Evolutionary conservation across 108 stramenopile genomes (phyloP).

Genomic region (Skeletonema menzelii): DNA sequence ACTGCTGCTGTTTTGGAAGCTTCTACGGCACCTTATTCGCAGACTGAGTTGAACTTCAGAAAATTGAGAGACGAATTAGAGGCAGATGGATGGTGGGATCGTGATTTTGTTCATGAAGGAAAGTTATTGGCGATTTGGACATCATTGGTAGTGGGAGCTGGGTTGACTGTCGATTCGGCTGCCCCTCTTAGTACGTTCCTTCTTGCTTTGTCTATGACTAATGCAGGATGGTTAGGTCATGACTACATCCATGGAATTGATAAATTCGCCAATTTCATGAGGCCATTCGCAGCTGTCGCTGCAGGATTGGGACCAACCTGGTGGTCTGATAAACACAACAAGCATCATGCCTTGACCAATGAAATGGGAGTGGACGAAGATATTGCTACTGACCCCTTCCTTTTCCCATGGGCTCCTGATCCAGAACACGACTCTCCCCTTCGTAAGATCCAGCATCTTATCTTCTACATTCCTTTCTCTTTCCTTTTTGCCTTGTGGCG

Average conservation of each 20-base stretch:
- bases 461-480: conserved; percentile 85
- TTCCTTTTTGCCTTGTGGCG: conserved; percentile 89
- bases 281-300: conserved; percentile 71
- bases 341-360: conserved; percentile 88
- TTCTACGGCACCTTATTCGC: conserved; percentile 48
- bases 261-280: conserved; percentile 56
- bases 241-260: conserved; percentile 93
- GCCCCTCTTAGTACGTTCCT: conserved; percentile 54
- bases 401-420: conserved; percentile 87
- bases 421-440: conserved; percentile 82
- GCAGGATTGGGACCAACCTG: conserved; percentile 82
- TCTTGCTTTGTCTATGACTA: conserved; percentile 77
- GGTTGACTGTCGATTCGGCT: conserved; percentile 47
- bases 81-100: conserved; percentile 88
- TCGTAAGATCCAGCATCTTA: conserved; percentile 89
- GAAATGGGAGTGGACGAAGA: conserved; percentile 94
- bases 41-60: conserved; percentile 81
- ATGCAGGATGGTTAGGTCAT: conserved; percentile 92
- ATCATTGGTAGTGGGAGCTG: conserved; percentile 59
- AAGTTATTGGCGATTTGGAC: conserved; percentile 75
- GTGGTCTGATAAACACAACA: conserved; percentile 93
- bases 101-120: conserved; percentile 77
- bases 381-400: conserved; percentile 89
- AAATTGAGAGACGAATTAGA: conserved; percentile 77
- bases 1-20: conserved; percentile 48